Evolutionary conservation across 2,329 filamentous ascomycete genomes (phyloP), one percentile per base, ranked within the genome.

Genomic region (Shiraia bambusicola): DNA sequence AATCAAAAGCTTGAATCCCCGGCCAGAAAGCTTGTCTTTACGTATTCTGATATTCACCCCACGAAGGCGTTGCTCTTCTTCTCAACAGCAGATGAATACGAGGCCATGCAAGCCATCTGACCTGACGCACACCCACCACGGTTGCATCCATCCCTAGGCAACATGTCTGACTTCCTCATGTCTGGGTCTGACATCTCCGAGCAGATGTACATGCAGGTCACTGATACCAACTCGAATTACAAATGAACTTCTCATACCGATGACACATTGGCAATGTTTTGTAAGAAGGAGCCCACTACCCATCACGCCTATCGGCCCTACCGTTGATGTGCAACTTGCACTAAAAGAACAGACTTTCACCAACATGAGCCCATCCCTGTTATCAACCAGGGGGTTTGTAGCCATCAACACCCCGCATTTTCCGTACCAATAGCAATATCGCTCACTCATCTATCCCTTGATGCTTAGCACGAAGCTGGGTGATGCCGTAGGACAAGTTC

Each of bases 21-120:
- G 33, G 19, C 33, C 5, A 35, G 33, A 35, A 22, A 16, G 22
- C 33, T 35, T 35, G 24, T 26, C 10, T 35, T 35, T 35, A 35
- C 33, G 24, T 35, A 35, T 25, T 35, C 9, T 11, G 2, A 4
- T 5, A 3, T 26, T n/a, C 22, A 17, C 16, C 24, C 33, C 33
- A 35, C 33, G 19, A n/a, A 26, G 33, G 33, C n/a, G 14, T 17
- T 35, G 22, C 13, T 25, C 32, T 26, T 13, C 9, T 34, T 19
- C 7, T 12, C 7, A 34, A n/a, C 9, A 6, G n/a, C 12, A 14
- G 11, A n/a, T 11, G 25, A 14, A 8, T 2, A 13, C 10, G 4
- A 24, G 13, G 6, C 19, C 12, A 24, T 9, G 12, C 19, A 9
- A 34, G 11, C 30, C 14, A 6, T 14, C 9, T 3, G 5, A 17